Evolutionary conservation across 2,329 filamentous ascomycete genomes (phyloP).

Genomic region (Metarhizium guizhouense): DNA sequence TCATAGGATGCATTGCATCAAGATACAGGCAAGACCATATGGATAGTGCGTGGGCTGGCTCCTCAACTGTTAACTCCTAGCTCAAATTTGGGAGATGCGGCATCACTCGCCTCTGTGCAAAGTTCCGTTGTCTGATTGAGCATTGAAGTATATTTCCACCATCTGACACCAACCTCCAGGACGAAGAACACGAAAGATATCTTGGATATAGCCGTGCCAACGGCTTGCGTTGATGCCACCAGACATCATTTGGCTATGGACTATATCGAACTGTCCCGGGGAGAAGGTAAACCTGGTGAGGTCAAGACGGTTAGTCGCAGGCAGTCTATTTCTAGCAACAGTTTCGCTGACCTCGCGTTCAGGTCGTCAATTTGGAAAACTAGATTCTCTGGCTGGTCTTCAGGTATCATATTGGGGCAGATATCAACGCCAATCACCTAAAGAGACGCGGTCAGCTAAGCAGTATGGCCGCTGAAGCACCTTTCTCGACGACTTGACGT

Average conservation of each 20-base stretch:
- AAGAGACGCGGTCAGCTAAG: background rate
- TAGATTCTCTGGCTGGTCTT: constrained; percentile 55
- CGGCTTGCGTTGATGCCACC: constrained; percentile 62
- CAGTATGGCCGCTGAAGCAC: constrained; percentile 1
- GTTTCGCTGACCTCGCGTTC: constrained; percentile 45
- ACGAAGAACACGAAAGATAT: constrained; percentile 63
- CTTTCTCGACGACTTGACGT: background rate
- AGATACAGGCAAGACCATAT: constrained; percentile 61
- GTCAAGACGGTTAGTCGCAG: background rate
- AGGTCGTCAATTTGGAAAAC: constrained; percentile 66
- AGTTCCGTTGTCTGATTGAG: constrained; percentile 79
- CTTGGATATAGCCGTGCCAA: constrained; percentile 68
- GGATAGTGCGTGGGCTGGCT: constrained; percentile 52
- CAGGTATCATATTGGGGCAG: constrained; percentile 59
- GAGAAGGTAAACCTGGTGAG: constrained; percentile 53
- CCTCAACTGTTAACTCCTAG: constrained; percentile 5
- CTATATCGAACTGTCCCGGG: constrained; percentile 67
- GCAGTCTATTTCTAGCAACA: background rate
- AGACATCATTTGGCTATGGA: constrained; percentile 67
- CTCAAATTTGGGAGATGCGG: background rate
- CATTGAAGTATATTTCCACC: constrained; percentile 78
- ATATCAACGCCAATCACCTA: constrained; percentile 67
- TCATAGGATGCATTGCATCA: constrained; percentile 50
- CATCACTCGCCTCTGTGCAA: constrained; percentile 48
- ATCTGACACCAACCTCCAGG: constrained; percentile 81